These are phyloP conservation scores for Dichotomocladium elegans DNA, from an alignment of 371 early-diverging fungal genomes.

Conservation along the genomic window DNA sequence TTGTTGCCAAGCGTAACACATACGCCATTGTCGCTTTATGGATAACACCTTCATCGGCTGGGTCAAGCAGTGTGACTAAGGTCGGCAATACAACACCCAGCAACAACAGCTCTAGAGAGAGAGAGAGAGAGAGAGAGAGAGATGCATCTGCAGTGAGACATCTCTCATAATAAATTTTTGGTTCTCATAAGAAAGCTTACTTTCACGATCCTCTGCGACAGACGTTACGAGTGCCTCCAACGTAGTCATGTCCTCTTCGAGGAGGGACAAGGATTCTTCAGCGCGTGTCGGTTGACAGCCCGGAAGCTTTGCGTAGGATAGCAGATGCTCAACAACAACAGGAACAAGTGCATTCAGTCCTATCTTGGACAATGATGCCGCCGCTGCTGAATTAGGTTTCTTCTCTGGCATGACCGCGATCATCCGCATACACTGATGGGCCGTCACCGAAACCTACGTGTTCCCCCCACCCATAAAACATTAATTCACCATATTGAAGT, in stretches of 20 bases:
- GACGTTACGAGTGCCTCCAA: slow-evolving; percentile 22
- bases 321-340: slow-evolving; percentile 22
- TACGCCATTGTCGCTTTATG: slow-evolving; percentile 32
- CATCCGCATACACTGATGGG: slow-evolving; percentile 50
- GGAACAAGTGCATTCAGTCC: slow-evolving; percentile 29
- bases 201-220: slow-evolving; percentile 26
- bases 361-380: slow-evolving; percentile 24
- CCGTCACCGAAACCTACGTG: slow-evolving; percentile 31
- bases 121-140: neutral
- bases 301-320: slow-evolving; percentile 15
- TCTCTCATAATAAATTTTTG: too few relatives aligned
- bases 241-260: slow-evolving; percentile 45
- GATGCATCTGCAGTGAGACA: too few relatives aligned
- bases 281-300: slow-evolving; percentile 1
- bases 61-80: slow-evolving; percentile 35
- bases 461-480: neutral
- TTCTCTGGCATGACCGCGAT: slow-evolving; percentile 40
- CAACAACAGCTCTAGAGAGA: slow-evolving; percentile 15
- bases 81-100: slow-evolving; percentile 38
- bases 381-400: slow-evolving; percentile 14
- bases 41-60: slow-evolving; percentile 16
- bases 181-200: slow-evolving; percentile 20
- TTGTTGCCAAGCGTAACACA: slow-evolving; percentile 35
- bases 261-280: slow-evolving; percentile 3
- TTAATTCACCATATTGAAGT: neutral